Base-by-base conservation (phyloP, 495 filamentous ascomycete genomes). In the Jackrogersella minutella region DNA sequence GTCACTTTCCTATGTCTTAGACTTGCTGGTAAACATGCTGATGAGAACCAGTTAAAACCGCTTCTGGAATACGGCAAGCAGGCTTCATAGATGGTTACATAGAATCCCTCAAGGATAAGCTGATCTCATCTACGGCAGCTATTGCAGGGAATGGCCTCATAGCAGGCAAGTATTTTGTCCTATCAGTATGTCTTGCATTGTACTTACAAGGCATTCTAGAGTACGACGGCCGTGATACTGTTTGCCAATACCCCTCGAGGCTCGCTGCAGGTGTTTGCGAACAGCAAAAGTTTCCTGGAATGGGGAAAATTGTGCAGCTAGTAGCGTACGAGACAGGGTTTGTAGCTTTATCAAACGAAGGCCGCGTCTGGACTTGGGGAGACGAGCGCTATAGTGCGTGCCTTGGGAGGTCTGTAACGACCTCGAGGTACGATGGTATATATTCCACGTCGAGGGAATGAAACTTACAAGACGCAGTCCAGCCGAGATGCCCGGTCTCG, bases 311-410 rank as follows among this genome's bases (percentile, higher is more conserved):
- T 33, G 53, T 62, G n/a, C 82, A 87, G 43, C 62, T 89, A 0
- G 66, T 79, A 22, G 78, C 85, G 37, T 82, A 78, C 56, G 76
- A 79, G 37, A 82, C 82, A 14, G 75, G 80, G 9, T 89, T 88
- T 70, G 78, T 74, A 13, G 78, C 83, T 46, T 77, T 89, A 47
- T 78, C 79, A 4, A 49, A 74, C 4, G 73, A 70, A n/a, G 80
- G 82, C 9, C 62, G 75, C 9, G 84, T 90, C 21, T 83, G 78
- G 59, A 88, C 82, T 3, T 89, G 87, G 82, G 87, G 86, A 13
- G 87, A 89, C 58, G 76, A 78, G 33, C 78, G 87, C 30, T 86
- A 85, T 69, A 67, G 75, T 39, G 73, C 74, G 47, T 80, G 77
- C 56, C 76, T 86, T 16, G 83, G 79, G n/a, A 72, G 84, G n/a